A percentile compares a stretch with the other conserved stretches of the same genome.
Evolutionary conservation across 306 rosid genomes (phyloP).

Genomic region (Vigna trinervia): DNA sequence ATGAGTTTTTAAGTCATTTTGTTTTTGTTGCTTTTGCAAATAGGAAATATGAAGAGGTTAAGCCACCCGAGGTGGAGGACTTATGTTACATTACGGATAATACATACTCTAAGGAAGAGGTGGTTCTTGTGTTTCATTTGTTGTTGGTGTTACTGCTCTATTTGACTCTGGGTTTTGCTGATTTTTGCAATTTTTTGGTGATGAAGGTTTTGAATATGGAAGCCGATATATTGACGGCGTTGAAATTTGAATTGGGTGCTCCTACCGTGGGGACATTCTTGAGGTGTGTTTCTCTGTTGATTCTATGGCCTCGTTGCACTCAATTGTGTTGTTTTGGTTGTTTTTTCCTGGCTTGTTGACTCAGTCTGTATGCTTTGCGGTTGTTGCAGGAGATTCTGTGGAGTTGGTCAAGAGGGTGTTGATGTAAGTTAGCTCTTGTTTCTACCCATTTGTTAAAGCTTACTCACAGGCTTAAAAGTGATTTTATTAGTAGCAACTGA

Average conservation of each 20-base stretch:
- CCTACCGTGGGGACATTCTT: constrained; percentile 83
- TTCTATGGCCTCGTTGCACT: not conserved
- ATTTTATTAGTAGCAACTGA: not conserved
- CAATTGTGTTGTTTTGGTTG: not conserved
- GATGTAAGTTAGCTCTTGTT: constrained; percentile 54
- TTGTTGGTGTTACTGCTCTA: not conserved
- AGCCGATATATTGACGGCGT: constrained; percentile 71
- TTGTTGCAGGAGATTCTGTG: constrained; percentile 69
- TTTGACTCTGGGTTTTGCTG: constrained; percentile 9
- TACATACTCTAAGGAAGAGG: constrained; percentile 77
- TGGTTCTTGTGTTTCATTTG: constrained; percentile 21
- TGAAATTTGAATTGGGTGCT: constrained; percentile 84
- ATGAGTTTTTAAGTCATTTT: not conserved
- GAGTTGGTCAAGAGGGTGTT: constrained; percentile 57
- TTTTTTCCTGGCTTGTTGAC: not conserved
- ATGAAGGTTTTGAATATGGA: constrained; percentile 83
- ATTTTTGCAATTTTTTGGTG: constrained; percentile 8
- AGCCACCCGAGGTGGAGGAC: constrained; percentile 79
- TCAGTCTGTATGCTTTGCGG: not conserved
- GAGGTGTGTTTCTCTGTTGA: constrained; percentile 57
- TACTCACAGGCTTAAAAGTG: not conserved
- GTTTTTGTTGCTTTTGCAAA: not conserved
- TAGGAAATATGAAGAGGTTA: constrained; percentile 93
- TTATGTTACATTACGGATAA: constrained; percentile 85
- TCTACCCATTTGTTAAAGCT: not conserved